phyloP scores from a whole-genome alignment of 1,139 yeast species.

The Hyphopichia khmerensis region DNA sequence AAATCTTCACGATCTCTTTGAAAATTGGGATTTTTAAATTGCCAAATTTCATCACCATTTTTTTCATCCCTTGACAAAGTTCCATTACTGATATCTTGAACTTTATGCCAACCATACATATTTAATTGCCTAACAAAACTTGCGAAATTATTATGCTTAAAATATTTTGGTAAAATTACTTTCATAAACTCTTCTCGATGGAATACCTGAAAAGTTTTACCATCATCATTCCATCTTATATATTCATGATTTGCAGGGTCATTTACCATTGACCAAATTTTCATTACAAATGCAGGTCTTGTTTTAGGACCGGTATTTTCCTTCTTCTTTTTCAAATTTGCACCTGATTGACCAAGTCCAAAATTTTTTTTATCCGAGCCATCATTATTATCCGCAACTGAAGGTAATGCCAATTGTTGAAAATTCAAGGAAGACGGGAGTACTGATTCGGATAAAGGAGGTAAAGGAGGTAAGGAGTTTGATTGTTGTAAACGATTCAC shows the following conservation, averaged over 20 bases:
- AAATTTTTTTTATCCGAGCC: neutral
- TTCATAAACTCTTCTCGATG: conserved; percentile 88
- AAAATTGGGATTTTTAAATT: conserved; percentile 81
- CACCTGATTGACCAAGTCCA: neutral
- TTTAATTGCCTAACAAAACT: conserved; percentile 92
- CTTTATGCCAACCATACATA: conserved; percentile 98
- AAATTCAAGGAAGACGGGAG: conserved; percentile 16
- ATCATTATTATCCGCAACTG: neutral
- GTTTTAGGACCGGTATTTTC: conserved; percentile 38
- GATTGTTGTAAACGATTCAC: conserved; percentile 9
- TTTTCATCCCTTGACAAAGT: conserved; percentile 58
- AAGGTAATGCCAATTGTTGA: conserved; percentile 1
- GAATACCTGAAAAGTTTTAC: conserved; percentile 78
- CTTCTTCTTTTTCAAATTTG: conserved; percentile 25
- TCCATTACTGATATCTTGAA: conserved; percentile 73
- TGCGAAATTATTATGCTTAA: conserved; percentile 92
- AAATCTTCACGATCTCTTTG: conserved; percentile 68
- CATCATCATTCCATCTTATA: conserved; percentile 85
- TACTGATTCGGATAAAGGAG: conserved; percentile 37
- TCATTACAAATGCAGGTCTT: conserved; percentile 86
- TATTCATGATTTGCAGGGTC: conserved; percentile 67
- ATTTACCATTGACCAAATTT: conserved; percentile 93
- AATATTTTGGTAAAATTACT: conserved; percentile 79
- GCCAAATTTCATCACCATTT: conserved; percentile 52
- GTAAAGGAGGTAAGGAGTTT: conserved; percentile 29